Evolutionary conservation across 306 rosid genomes (phyloP), one percentile per base, ranked within the genome.

Genomic region (Senna tora): DNA sequence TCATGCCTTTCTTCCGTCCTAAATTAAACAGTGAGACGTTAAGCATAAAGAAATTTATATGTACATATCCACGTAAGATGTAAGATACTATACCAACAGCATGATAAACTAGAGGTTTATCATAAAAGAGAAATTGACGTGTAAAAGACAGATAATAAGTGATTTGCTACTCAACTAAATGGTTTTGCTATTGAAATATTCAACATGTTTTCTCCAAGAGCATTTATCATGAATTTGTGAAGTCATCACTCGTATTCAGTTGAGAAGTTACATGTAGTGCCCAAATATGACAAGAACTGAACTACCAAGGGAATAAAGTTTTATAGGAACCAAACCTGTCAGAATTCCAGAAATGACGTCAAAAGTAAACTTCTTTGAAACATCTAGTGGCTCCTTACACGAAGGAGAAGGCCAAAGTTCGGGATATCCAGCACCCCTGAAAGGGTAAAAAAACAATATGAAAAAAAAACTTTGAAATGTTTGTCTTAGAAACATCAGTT

Each of bases 341-440:
- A 94, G 82, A 81, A 94, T 89, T 25, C 97, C 99, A 71, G 93
- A 80, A 76, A 94, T 77, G 30, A 94, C 84, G 47, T 94, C 96
- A 53, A 91, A 94, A 69, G 93, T 94, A 71, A 81, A 85, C 53
- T 84, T 73, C 81, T 94, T 91, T 7, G 99, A 78, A 80, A 94
- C 96, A 67, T 94, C 99, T 47, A 94, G 95, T 7, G 97, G 99
- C 82, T 87, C 87, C 75, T 45, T 89, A 76, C 99, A 94, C 4
- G 90, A 77, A 65, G 93, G 78, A 61, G 95, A 87, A 75, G 99
- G 99, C 99, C 97, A 94, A 54, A 94, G 87, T 72, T 86, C 85
- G 2, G 99, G 96, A 89, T 94, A 94, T 76, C 99, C 99, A 63
- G 52, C 15, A 65, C 99, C 99, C 99, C 99, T 94, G 77, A 72